Base-by-base conservation (phyloP, 257 asterid genomes). In the Plantago major region DNA sequence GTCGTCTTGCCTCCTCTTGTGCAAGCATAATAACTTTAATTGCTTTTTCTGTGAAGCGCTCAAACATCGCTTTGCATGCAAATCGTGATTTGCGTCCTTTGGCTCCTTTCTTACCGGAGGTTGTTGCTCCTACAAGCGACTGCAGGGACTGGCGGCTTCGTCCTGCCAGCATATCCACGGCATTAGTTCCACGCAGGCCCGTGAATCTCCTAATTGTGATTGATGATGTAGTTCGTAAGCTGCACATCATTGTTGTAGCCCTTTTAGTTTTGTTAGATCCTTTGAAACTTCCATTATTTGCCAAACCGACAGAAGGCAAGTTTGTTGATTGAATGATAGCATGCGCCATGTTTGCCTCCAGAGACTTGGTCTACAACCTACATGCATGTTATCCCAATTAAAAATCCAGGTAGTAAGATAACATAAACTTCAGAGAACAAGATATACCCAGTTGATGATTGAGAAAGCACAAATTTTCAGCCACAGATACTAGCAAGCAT, bases 1-100 rank as follows among this genome's bases (percentile, higher is more conserved):
- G 95, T 46, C 99, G 69, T 58, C 99, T 86, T 22, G 99, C 95
- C 84, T 92, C 99, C 81, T 92, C 99, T 68, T 92, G 99, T 7
- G 99, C 95, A 71, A 92, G 99, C 97, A 92, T 92, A 60, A 92
- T 86, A 38, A 92, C 99, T 68, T 92, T 92, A 28, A 92, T 92
- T 33, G 99, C 97, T 67, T 92, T 92, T 69, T 92, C 99, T 0
- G 99, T 92, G 75, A 92, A 92, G 55, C 99, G 95, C 79, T 92
- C 99, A 72, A 92, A 92, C 99, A 92, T 92, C 63, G 97, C 97
- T 48, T 81, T 81, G 40, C 95, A 90, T 10, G 65, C 79, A 65
- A 75, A 69, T 42, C 93, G 78, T 49, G 71, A 60, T 55, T 74
- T 79, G 48, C 62, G 81, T 33, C 40, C 40, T 4, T 4, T 7